Evolutionary conservation across 75 land plant species (phyloP).

Genomic region (Pinus taeda): DNA sequence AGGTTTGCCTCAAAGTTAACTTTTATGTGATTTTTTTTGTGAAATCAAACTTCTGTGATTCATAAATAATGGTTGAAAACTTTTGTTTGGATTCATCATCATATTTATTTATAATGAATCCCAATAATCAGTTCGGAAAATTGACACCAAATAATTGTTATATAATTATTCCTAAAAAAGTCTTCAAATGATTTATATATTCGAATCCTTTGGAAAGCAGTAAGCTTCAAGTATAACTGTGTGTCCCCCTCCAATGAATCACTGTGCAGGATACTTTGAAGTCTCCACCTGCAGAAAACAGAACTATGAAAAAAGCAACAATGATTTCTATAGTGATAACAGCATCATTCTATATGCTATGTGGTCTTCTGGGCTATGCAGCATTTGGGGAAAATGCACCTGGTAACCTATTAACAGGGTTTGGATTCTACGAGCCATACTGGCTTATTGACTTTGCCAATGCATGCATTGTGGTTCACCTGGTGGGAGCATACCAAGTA

Average conservation of each 20-base stretch:
- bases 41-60: too few relatives aligned
- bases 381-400: conserved; percentile 75
- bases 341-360: conserved; percentile 59
- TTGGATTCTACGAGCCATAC: conserved; percentile 65
- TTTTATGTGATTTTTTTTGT: too few relatives aligned
- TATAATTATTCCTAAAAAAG: too few relatives aligned
- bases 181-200: too few relatives aligned
- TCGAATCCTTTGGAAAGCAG: background rate
- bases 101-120: too few relatives aligned
- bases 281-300: conserved; percentile 64
- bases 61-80: too few relatives aligned
- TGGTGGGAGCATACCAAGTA: conserved; percentile 84
- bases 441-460: conserved; percentile 83
- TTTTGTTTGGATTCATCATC: too few relatives aligned
- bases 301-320: conserved; percentile 74
- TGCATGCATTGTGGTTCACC: conserved; percentile 65
- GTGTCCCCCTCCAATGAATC: background rate
- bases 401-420: conserved; percentile 70
- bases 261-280: conserved; percentile 61
- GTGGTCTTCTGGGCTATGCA: conserved; percentile 80
- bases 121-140: too few relatives aligned
- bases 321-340: conserved; percentile 31
- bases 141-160: too few relatives aligned
- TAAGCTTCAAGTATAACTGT: background rate
- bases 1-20: conserved; percentile 31